A percentile compares a stretch with the other conserved stretches of the same genome.
Evolutionary conservation across 2,329 filamentous ascomycete species (phyloP).

Genomic region (Talaromyces sp.): DNA sequence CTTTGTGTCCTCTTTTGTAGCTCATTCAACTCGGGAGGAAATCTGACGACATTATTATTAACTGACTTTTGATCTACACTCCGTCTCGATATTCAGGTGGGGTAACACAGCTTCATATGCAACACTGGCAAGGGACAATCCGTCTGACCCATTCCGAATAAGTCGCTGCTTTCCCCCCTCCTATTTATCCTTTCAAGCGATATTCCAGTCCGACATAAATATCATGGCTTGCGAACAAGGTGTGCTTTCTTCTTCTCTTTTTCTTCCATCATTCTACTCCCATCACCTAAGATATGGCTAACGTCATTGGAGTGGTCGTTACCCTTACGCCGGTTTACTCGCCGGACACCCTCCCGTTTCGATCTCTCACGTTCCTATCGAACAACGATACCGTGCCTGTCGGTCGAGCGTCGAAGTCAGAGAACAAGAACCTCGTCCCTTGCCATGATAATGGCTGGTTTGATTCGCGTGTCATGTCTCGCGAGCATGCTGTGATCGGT

Average conservation of each 20-base stretch:
- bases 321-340: conserved; percentile 30
- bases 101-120: conserved; percentile 1
- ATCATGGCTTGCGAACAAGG: conserved; percentile 17
- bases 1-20: neutral
- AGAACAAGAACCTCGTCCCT: conserved; percentile 35
- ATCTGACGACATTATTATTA: neutral
- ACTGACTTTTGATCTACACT: neutral
- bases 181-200: neutral
- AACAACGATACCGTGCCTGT: conserved; percentile 31
- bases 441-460: conserved; percentile 43
- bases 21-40: neutral
- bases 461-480: conserved; percentile 48
- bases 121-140: neutral
- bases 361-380: conserved; percentile 32
- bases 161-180: neutral
- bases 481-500: conserved; percentile 42
- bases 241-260: conserved; percentile 9
- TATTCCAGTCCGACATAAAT: neutral
- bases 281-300: neutral
- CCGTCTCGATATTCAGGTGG: neutral
- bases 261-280: neutral
- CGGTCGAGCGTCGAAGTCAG: conserved; percentile 43
- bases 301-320: conserved; percentile 29
- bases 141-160: neutral
- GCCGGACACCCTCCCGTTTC: conserved; percentile 27